These are phyloP conservation scores for Yueomyces sp. DNA, from an alignment of 1,139 yeast genomes.

Conservation along the genomic window DNA sequence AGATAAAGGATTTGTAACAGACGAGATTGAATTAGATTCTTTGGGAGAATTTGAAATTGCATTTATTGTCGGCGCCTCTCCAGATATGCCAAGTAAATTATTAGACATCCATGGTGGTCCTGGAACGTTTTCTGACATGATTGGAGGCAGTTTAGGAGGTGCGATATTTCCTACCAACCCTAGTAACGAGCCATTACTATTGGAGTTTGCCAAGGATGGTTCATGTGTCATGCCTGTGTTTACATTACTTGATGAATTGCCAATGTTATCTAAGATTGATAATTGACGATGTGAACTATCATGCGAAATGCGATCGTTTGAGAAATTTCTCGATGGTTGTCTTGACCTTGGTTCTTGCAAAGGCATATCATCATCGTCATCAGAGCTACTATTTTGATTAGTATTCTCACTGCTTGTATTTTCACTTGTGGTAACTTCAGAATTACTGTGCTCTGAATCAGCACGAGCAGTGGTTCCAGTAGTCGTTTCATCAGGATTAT, in stretches of 20 bases:
- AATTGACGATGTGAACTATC: no score
- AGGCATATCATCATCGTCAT: neutral
- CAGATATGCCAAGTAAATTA: conserved; percentile 2
- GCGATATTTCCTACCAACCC: neutral
- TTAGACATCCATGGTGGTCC: neutral
- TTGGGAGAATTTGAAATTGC: neutral
- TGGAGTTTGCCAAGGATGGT: no score
- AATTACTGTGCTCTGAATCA: no score
- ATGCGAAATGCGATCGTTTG: no score
- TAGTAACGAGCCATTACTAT: neutral
- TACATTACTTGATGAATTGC: no score
- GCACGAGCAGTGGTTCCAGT: no score
- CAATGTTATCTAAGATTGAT: no score
- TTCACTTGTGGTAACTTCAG: no score
- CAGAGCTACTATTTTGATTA: neutral
- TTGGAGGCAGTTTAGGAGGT: neutral
- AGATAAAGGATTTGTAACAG: neutral
- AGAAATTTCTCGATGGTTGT: no score
- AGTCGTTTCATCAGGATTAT: no score
- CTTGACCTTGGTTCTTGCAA: neutral
- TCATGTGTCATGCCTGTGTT: no score
- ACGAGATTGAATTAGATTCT: neutral
- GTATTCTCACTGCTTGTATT: neutral
- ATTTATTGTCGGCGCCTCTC: neutral
- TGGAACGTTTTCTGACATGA: neutral